These are phyloP conservation scores for Sarocladium strictum DNA, from an alignment of 2,329 filamentous ascomycete species.

Conservation along the genomic window DNA sequence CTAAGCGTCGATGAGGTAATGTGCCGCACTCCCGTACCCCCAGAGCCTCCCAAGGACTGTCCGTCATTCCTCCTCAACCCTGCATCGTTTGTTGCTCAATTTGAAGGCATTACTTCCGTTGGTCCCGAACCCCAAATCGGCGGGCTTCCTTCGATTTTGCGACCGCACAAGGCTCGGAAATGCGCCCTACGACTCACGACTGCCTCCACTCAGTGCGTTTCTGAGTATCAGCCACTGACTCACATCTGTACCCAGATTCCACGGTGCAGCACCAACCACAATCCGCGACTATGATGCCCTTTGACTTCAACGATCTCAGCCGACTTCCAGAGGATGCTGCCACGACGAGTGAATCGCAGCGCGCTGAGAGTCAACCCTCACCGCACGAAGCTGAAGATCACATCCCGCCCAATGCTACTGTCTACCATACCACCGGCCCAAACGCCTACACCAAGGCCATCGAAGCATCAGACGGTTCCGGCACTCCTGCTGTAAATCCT, in stretches of 20 bases:
- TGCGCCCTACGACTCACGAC: no score
- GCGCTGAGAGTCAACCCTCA: not conserved
- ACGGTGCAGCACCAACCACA: not conserved
- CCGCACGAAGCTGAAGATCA: conserved; percentile 1
- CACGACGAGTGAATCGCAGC: not conserved
- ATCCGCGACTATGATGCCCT: not conserved
- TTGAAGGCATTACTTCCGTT: not conserved
- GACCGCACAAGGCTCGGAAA: no score
- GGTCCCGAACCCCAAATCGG: not conserved
- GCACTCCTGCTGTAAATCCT: conserved; percentile 34
- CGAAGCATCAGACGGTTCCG: conserved; percentile 24
- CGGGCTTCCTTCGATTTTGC: no score
- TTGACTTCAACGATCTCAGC: conserved; percentile 5
- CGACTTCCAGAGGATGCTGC: not conserved
- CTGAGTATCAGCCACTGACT: no score
- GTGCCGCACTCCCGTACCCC: not conserved
- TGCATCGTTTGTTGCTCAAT: not conserved
- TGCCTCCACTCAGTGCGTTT: no score
- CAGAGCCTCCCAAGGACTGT: not conserved
- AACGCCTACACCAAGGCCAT: conserved; percentile 32
- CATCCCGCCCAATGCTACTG: conserved; percentile 25
- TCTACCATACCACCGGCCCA: conserved; percentile 34
- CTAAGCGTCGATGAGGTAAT: not conserved
- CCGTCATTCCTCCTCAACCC: not conserved
- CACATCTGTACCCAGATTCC: not conserved